phyloP scores from a whole-genome alignment of 345 rosid species.

The Boechera retrofracta region DNA sequence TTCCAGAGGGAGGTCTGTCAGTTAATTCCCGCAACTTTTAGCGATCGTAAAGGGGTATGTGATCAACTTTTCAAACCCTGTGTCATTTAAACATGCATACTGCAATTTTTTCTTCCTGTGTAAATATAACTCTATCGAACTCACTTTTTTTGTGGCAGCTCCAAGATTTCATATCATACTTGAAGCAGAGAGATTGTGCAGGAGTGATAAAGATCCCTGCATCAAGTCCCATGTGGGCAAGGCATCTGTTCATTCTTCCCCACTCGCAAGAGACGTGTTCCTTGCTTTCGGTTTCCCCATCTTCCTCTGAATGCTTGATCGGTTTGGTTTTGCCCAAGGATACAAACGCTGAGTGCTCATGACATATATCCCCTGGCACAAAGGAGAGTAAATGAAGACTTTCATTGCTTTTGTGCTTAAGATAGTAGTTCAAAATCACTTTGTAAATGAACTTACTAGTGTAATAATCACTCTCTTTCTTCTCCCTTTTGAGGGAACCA shows the following conservation, averaged over 20 bases:
- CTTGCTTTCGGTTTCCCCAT: constrained; percentile 66
- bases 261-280: constrained; percentile 77
- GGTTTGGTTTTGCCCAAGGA: constrained; percentile 92
- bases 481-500: constrained; percentile 14
- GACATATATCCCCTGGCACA: constrained; percentile 25
- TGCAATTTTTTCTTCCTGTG: neutral
- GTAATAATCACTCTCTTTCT: constrained; percentile 4
- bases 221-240: constrained; percentile 76
- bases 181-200: constrained; percentile 95
- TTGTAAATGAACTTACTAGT: constrained; percentile 27
- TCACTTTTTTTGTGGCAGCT: constrained; percentile 53
- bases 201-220: constrained; percentile 96
- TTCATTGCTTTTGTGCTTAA: constrained; percentile 13
- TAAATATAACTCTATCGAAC: neutral
- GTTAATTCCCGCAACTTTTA: constrained; percentile 67
- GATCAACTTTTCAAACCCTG: constrained; percentile 37
- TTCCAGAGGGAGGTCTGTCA: constrained; percentile 95
- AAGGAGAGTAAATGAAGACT: constrained; percentile 23
- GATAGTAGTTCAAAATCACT: constrained; percentile 23
- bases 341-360: constrained; percentile 56
- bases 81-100: neutral
- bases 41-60: constrained; percentile 82
- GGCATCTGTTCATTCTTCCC: constrained; percentile 94
- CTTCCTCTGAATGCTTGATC: constrained; percentile 64
- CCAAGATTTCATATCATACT: constrained; percentile 87